These are phyloP conservation scores for Erodium trifolium DNA, from an alignment of 441 rosid genomes.

Conservation along the genomic window DNA sequence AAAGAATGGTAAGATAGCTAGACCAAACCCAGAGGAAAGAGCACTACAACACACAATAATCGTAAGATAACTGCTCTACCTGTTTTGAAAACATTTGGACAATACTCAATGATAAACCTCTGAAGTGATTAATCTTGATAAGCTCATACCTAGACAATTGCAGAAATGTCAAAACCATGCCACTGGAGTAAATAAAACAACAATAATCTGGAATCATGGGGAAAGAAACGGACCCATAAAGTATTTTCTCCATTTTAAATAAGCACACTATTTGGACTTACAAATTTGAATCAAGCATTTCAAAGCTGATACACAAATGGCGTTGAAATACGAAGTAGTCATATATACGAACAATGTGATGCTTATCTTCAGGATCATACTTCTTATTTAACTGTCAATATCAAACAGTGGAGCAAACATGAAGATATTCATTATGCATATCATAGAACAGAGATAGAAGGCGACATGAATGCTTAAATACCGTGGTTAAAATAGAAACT, in stretches of 20 bases:
- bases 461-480: slow-evolving; percentile 22
- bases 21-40: background rate
- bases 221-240: slow-evolving; percentile 10
- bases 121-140: slow-evolving; percentile 88
- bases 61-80: slow-evolving; percentile 37
- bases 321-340: slow-evolving; percentile 83
- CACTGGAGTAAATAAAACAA: slow-evolving; percentile 14
- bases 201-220: background rate
- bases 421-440: slow-evolving; percentile 16
- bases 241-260: background rate
- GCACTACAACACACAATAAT: background rate
- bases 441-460: slow-evolving; percentile 17
- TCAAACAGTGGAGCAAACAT: slow-evolving; percentile 24
- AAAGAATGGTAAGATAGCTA: background rate
- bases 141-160: slow-evolving; percentile 75
- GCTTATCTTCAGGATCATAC: slow-evolving; percentile 97
- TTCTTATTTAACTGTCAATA: slow-evolving; percentile 82
- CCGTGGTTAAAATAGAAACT: slow-evolving; percentile 96
- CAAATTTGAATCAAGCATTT: slow-evolving; percentile 94
- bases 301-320: slow-evolving; percentile 96
- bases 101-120: slow-evolving; percentile 93
- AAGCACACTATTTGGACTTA: slow-evolving; percentile 36
- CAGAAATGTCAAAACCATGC: slow-evolving; percentile 20
- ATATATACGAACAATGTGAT: slow-evolving; percentile 95
- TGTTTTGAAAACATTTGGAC: slow-evolving; percentile 96